These are phyloP conservation scores for Daldinia grandis DNA, from an alignment of 495 filamentous ascomycete species.

Conservation along the genomic window DNA sequence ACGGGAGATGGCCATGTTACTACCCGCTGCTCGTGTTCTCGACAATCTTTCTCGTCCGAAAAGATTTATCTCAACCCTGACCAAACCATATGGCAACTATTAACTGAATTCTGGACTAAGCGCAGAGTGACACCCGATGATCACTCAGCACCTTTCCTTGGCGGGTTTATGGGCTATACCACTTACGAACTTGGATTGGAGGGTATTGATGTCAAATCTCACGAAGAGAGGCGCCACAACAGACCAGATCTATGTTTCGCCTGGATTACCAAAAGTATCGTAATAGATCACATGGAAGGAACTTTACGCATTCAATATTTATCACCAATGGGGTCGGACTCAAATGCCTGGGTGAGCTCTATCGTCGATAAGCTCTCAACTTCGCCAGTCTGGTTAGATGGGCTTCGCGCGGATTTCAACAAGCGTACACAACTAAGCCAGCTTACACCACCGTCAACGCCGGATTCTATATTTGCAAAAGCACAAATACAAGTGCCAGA, in stretches of 20 bases:
- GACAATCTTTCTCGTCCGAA: constrained; percentile 17
- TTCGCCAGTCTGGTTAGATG: constrained; percentile 41
- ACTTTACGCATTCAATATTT: constrained; percentile 73
- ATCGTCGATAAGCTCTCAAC: constrained; percentile 45
- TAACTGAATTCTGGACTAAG: constrained; percentile 66
- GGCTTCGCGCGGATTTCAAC: constrained; percentile 34
- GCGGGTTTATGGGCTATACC: constrained; percentile 88
- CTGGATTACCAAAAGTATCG: constrained; percentile 81
- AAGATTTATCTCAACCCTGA: constrained; percentile 44
- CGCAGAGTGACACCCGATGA: constrained; percentile 50
- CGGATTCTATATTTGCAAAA: constrained; percentile 19
- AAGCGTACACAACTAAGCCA: constrained; percentile 32
- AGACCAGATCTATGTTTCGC: constrained; percentile 78
- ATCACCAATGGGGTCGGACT: constrained; percentile 45
- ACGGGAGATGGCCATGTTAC: constrained; percentile 53
- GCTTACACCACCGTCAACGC: constrained; percentile 42
- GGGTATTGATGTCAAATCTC: constrained; percentile 60
- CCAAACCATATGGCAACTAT: constrained; percentile 63
- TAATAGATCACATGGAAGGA: constrained; percentile 75
- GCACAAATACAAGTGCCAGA: constrained; percentile 54
- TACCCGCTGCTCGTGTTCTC: constrained; percentile 26
- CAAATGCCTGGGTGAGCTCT: constrained; percentile 47
- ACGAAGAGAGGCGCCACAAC: constrained; percentile 48
- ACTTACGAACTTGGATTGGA: constrained; percentile 86
- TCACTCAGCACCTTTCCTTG: constrained; percentile 73